Evolutionary conservation across 2,329 filamentous ascomycete genomes (phyloP).

Genomic region (Colletotrichum trifolii): DNA sequence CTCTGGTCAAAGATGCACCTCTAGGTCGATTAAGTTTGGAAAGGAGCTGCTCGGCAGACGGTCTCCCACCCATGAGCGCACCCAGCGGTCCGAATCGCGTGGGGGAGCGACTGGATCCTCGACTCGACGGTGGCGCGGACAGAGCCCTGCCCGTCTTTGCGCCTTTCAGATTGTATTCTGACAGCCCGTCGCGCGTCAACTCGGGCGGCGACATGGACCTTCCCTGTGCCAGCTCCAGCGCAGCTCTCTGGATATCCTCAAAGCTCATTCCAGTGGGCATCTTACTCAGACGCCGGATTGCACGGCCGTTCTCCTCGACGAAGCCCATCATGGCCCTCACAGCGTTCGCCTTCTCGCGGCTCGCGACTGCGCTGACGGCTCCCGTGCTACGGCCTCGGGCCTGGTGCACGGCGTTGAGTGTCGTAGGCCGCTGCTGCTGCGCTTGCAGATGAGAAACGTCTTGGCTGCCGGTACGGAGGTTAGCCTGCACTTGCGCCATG

Average conservation of each 20-base stretch:
- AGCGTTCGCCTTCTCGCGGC: constrained; percentile 54
- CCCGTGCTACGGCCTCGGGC: constrained; percentile 48
- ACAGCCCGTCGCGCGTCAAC: constrained; percentile 3
- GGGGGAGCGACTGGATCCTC: constrained; percentile 45
- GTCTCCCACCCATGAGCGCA: background rate
- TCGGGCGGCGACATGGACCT: constrained; percentile 16
- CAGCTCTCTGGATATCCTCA: constrained; percentile 43
- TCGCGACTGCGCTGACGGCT: constrained; percentile 52
- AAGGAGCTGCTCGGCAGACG: constrained; percentile 35
- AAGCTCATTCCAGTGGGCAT: constrained; percentile 48
- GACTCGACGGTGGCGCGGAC: constrained; percentile 47
- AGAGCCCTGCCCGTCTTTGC: constrained; percentile 25
- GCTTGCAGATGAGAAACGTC: constrained; percentile 36
- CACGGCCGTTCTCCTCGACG: constrained; percentile 54
- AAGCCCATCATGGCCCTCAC: constrained; percentile 58
- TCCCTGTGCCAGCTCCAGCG: constrained; percentile 37
- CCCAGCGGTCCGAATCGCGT: constrained; percentile 33
- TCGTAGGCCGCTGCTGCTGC: constrained; percentile 43
- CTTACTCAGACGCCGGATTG: constrained; percentile 55
- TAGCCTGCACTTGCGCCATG: constrained; percentile 54
- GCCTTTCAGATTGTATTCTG: background rate
- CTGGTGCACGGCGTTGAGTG: constrained; percentile 56
- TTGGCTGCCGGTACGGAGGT: constrained; percentile 40
- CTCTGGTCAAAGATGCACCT: constrained; percentile 14
- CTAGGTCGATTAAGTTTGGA: constrained; percentile 27